Conservation (phyloP, 495 filamentous ascomycete genomes). For the Sporormia fimetaria region DNA sequence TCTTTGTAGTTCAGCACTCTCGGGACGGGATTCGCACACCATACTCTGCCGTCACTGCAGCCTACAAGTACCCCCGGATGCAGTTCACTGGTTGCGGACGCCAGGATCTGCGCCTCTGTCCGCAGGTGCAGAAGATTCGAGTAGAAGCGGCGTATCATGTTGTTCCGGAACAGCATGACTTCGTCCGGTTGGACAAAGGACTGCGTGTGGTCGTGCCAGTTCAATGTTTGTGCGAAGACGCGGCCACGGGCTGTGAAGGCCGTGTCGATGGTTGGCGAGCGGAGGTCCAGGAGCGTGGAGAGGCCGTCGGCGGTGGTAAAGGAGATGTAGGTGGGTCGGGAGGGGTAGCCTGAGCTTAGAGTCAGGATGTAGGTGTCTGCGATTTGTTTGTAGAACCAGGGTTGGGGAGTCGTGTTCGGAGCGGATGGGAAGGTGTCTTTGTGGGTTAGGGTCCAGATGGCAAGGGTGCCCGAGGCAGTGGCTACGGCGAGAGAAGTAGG, state of each 20-base stretch:
- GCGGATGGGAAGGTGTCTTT: conserved; percentile 14
- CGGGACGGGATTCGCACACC: conserved; percentile 46
- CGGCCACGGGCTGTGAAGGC: conserved; percentile 43
- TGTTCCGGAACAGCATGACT: conserved; percentile 42
- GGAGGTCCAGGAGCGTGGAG: conserved; percentile 45
- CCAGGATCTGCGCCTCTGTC: conserved; percentile 32
- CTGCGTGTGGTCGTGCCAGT: conserved; percentile 48
- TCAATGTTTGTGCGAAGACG: conserved; percentile 38
- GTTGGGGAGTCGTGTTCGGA: conserved; percentile 15
- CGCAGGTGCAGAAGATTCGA: conserved; percentile 35
- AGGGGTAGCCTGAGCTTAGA: conserved; percentile 47
- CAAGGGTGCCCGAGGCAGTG: conserved; percentile 50
- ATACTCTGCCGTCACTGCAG: conserved; percentile 45
- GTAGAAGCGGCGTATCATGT: conserved; percentile 47
- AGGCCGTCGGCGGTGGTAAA: conserved; percentile 49
- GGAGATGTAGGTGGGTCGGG: conserved; percentile 44
- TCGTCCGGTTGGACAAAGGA: conserved; percentile 48
- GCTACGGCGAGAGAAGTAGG: conserved; percentile 48
- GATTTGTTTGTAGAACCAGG: conserved; percentile 46
- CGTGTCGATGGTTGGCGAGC: conserved; percentile 40
- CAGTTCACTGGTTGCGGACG: conserved; percentile 36
- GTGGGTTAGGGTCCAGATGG: conserved; percentile 41
- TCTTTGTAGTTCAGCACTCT: conserved; percentile 43
- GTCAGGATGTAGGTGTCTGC: conserved; percentile 51
- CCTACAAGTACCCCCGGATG: conserved; percentile 48